Evolutionary conservation across 2,329 filamentous ascomycete species (phyloP).

Genomic region (Tolypocladium ovalisporum): DNA sequence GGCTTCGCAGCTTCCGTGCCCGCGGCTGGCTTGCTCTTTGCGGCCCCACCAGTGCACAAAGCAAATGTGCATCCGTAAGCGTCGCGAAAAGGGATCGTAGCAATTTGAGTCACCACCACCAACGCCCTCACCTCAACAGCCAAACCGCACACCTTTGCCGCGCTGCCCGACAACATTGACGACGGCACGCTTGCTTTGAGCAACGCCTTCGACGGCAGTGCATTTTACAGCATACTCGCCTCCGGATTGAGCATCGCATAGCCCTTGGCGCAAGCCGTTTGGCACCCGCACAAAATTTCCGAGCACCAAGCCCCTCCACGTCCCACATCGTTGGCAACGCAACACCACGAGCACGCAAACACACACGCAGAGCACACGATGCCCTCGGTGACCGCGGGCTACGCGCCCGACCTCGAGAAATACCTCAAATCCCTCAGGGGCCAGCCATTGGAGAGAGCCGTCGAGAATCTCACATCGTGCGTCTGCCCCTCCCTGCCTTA

Average conservation of each 20-base stretch:
- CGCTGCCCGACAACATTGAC: neutral
- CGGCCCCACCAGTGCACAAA: neutral
- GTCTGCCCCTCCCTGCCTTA: constrained; percentile 16
- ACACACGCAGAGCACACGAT: constrained; percentile 12
- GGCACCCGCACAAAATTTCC: neutral
- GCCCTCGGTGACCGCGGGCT: constrained; percentile 23
- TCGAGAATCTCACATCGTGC: constrained; percentile 76
- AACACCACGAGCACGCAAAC: neutral
- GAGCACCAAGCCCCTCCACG: neutral
- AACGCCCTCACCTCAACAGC: neutral
- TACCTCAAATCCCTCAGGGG: constrained; percentile 72
- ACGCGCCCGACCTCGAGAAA: constrained; percentile 62
- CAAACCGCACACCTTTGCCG: neutral
- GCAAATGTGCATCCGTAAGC: neutral
- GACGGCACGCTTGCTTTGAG: neutral
- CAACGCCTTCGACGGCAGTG: neutral
- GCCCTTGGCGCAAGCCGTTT: neutral
- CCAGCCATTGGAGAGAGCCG: constrained; percentile 65
- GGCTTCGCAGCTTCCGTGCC: neutral
- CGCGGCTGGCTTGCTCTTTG: too few relatives aligned
- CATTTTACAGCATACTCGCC: neutral
- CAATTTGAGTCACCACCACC: neutral
- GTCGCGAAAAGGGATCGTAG: neutral
- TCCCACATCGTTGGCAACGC: neutral
- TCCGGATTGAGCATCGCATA: neutral